Percentiles rank a stretch among this genome's conserved stretches.
Conservation (phyloP, 805 yeast genomes). For the Jamesozyma hellenica region DNA sequence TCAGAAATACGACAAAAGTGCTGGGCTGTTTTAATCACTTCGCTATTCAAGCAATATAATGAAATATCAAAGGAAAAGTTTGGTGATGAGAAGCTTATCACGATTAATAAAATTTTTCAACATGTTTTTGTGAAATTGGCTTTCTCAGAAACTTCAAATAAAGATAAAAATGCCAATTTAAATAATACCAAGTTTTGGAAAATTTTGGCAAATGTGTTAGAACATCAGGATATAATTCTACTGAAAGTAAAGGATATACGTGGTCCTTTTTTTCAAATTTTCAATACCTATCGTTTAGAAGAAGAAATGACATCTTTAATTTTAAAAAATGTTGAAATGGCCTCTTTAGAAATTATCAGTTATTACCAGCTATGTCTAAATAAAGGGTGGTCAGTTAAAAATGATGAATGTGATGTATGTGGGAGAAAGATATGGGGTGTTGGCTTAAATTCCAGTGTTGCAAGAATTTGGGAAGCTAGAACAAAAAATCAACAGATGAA, state of each 20-base stretch:
- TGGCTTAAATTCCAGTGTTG: conserved; percentile 39
- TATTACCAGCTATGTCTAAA: conserved; percentile 33
- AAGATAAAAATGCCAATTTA: conserved; percentile 3
- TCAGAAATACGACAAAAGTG: conserved; percentile 6
- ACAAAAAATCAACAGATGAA: conserved; percentile 21
- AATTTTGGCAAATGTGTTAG: conserved; percentile 47
- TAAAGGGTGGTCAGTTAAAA: conserved; percentile 55
- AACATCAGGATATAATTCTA: conserved; percentile 35
- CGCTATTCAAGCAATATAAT: conserved; percentile 10
- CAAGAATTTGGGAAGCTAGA: conserved; percentile 48
- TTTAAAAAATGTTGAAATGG: conserved; percentile 45
- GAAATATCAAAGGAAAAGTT: not conserved
- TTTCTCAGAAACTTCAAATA: conserved; percentile 10
- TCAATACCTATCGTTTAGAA: conserved; percentile 56
- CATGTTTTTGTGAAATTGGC: conserved; percentile 17
- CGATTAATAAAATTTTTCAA: conserved; percentile 13
- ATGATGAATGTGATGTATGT: conserved; percentile 63
- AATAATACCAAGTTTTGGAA: conserved; percentile 37
- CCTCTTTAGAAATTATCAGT: conserved; percentile 40
- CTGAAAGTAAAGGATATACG: conserved; percentile 53
- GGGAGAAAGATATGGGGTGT: conserved; percentile 67
- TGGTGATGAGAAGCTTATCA: not conserved
- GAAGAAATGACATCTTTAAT: conserved; percentile 43
- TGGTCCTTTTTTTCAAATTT: conserved; percentile 50
- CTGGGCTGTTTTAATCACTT: conserved; percentile 21